Percentiles rank a stretch among this genome's conserved stretches.
These are phyloP conservation scores for Sarcodon sp. DNA, from an alignment of 768 basidiomycete genomes.

Conservation along the genomic window DNA sequence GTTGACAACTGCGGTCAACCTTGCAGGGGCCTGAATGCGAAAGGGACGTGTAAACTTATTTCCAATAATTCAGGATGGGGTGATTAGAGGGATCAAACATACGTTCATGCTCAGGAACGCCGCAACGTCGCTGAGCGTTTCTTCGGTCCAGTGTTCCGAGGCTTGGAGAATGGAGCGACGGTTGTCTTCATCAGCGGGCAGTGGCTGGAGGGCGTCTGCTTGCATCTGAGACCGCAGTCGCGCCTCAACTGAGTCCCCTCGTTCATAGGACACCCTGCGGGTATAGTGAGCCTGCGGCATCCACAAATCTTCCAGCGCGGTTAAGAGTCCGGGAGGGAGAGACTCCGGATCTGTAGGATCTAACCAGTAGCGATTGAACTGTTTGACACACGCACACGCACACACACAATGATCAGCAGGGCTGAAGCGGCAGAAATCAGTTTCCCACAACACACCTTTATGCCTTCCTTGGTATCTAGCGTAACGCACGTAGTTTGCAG, in stretches of 20 bases:
- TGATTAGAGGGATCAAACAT: conserved; percentile 10
- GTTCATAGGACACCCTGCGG: background rate
- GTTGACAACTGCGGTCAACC: conserved; percentile 50
- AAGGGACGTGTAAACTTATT: background rate
- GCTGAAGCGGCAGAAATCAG: background rate
- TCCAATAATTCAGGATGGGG: background rate
- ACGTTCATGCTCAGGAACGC: conserved; percentile 61
- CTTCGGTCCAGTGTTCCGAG: conserved; percentile 27
- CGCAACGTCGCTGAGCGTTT: conserved; percentile 51
- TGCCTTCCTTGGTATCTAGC: conserved; percentile 64
- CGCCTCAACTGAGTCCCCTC: conserved; percentile 19
- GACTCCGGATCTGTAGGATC: conserved; percentile 51
- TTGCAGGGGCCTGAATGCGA: conserved; percentile 46
- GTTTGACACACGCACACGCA: conserved; percentile 2
- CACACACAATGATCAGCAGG: background rate
- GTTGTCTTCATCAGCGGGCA: conserved; percentile 11
- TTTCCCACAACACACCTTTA: conserved; percentile 32
- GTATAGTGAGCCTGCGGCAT: conserved; percentile 4
- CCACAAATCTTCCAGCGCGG: conserved; percentile 33
- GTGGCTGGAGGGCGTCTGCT: conserved; percentile 52
- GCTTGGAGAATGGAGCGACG: conserved; percentile 12
- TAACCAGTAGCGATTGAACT: conserved; percentile 81
- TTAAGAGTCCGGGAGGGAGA: conserved; percentile 54
- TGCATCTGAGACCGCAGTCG: conserved; percentile 68
- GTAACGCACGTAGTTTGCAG: conserved; percentile 65